Evolutionary conservation across 2,329 filamentous ascomycete genomes (phyloP).

Genomic region (Colletotrichum simmondsii): DNA sequence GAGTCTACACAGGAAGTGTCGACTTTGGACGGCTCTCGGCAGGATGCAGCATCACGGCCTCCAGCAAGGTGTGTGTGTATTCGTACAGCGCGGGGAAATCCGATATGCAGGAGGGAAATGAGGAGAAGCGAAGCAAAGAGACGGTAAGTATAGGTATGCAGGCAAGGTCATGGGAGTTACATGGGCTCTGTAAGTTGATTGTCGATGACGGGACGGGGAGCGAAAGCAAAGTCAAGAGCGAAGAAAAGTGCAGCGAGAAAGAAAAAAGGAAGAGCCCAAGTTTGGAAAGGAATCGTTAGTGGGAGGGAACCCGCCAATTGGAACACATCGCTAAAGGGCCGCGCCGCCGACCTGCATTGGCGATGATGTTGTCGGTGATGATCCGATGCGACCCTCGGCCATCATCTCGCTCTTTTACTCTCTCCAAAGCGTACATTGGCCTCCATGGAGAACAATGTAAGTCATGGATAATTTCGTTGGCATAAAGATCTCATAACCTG

Average conservation of each 20-base stretch:
- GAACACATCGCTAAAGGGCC: constrained; percentile 13
- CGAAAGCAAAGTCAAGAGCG: background rate
- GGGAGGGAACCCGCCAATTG: constrained; percentile 12
- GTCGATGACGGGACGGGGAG: background rate
- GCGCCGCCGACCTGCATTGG: constrained; percentile 30
- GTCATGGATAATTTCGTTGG: background rate
- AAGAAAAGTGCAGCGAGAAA: background rate
- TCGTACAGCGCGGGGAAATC: background rate
- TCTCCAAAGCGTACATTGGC: background rate
- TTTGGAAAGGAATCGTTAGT: constrained; percentile 22
- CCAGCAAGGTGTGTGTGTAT: background rate
- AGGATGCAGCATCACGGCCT: background rate
- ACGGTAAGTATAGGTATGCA: background rate
- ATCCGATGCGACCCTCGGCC: constrained; percentile 13
- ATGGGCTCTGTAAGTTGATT: background rate
- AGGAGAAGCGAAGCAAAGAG: background rate
- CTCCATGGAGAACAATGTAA: background rate
- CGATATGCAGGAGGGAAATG: constrained; percentile 11
- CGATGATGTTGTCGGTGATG: constrained; percentile 25
- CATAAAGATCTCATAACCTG: background rate
- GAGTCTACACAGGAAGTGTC: background rate
- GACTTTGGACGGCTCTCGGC: background rate
- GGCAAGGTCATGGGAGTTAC: constrained; percentile 3
- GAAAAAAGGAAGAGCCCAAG: constrained; percentile 6
- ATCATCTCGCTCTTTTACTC: background rate